Conservation (phyloP, 108 stramenopile genomes). For the Asterionellopsis glacialis region DNA sequence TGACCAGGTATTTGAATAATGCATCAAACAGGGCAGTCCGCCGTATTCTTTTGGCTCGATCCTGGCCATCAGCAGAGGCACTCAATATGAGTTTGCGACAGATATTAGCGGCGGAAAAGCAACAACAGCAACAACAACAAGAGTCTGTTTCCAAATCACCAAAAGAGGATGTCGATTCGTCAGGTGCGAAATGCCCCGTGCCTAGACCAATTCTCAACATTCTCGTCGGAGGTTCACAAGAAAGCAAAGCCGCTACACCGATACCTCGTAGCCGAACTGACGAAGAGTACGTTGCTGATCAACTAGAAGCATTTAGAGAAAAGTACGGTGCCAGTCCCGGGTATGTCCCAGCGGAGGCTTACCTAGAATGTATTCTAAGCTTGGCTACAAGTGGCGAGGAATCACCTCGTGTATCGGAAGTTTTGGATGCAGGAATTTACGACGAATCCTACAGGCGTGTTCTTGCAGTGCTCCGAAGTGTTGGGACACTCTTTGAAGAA, state of each 20-base stretch:
- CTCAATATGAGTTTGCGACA: constrained; percentile 71
- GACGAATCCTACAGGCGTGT: constrained; percentile 65
- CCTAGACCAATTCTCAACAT: constrained; percentile 82
- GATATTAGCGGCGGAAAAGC: constrained; percentile 39
- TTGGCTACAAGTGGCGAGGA: constrained; percentile 75
- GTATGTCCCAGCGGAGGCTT: constrained; percentile 69
- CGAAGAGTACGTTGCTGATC: constrained; percentile 60
- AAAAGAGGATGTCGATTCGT: constrained; percentile 6
- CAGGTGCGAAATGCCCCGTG: constrained; percentile 74
- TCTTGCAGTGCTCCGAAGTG: constrained; percentile 66
- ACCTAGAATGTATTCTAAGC: constrained; percentile 72
- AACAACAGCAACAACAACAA: constrained; percentile 14
- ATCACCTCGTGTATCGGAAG: constrained; percentile 61
- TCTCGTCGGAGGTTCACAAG: constrained; percentile 14
- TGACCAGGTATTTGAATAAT: constrained; percentile 76
- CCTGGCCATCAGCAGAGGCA: constrained; percentile 83
- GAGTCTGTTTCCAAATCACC: constrained; percentile 16
- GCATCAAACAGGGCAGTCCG: constrained; percentile 81
- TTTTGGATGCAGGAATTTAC: constrained; percentile 56
- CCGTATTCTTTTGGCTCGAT: constrained; percentile 67
- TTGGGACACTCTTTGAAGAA: constrained; percentile 54
- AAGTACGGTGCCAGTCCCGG: constrained; percentile 52
- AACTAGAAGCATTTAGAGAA: constrained; percentile 61
- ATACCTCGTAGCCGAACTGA: constrained; percentile 45
- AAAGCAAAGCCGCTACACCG: constrained; percentile 12